Evolutionary conservation across 805 yeast species (phyloP).

Genomic region (Candida cerambycidarum): DNA sequence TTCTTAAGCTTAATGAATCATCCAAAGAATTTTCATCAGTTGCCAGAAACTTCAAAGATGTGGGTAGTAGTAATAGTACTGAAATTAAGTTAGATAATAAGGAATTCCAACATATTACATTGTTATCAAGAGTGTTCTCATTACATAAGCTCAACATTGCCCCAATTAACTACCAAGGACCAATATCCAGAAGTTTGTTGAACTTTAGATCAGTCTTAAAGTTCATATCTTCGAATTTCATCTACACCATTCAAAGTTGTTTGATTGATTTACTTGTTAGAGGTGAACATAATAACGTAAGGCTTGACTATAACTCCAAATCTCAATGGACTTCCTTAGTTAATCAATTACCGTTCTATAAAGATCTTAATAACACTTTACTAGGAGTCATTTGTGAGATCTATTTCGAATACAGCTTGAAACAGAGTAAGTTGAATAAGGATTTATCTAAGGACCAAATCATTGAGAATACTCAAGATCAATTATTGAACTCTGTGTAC

Average conservation of each 20-base stretch:
- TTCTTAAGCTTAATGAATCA: constrained; percentile 40
- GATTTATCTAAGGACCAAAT: constrained; percentile 25
- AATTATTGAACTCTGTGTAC: constrained; percentile 35
- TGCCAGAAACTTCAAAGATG: constrained; percentile 31
- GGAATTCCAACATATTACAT: constrained; percentile 33
- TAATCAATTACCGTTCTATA: constrained; percentile 59
- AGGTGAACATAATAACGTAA: constrained; percentile 45
- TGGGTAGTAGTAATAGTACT: constrained; percentile 21
- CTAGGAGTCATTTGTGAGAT: constrained; percentile 60
- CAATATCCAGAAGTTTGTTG: constrained; percentile 64
- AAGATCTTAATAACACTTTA: constrained; percentile 56
- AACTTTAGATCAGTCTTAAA: constrained; percentile 66
- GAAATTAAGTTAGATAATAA: constrained; percentile 40
- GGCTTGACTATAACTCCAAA: constrained; percentile 42
- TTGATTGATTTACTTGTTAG: constrained; percentile 50
- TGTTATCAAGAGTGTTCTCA: constrained; percentile 39
- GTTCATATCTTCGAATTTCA: constrained; percentile 48
- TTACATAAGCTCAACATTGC: constrained; percentile 34
- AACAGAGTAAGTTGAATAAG: constrained; percentile 23
- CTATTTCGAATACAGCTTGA: constrained; percentile 46
- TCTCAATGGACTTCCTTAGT: constrained; percentile 61
- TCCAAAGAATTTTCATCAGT: constrained; percentile 34
- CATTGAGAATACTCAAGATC: constrained; percentile 26
- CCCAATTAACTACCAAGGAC: constrained; percentile 62
- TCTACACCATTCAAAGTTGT: constrained; percentile 55